Evolutionary conservation across 345 rosid species (phyloP).

Genomic region (Turritis glabra): DNA sequence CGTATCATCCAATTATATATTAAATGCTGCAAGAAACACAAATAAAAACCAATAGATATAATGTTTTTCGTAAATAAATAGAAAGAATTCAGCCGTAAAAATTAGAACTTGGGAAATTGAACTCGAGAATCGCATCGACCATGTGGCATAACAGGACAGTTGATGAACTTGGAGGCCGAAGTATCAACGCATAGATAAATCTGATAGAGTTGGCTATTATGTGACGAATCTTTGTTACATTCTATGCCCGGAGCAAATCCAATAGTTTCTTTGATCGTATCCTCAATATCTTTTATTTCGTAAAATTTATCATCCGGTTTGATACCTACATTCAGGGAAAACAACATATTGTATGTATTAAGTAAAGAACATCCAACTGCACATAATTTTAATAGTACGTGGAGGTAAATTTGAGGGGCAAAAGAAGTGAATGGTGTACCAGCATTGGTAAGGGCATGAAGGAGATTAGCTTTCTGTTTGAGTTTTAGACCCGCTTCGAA

Average conservation of each 20-base stretch:
- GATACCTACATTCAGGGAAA: slow-evolving; percentile 46
- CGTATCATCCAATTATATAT: neutral
- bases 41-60: neutral
- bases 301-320: slow-evolving; percentile 66
- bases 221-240: slow-evolving; percentile 62
- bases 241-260: slow-evolving; percentile 66
- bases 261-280: slow-evolving; percentile 48
- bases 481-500: slow-evolving; percentile 70
- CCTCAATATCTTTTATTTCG: slow-evolving; percentile 46
- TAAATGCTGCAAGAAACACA: slow-evolving; percentile 1
- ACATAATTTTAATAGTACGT: neutral
- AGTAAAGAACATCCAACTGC: neutral
- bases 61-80: neutral
- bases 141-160: slow-evolving; percentile 63
- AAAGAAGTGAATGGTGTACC: slow-evolving; percentile 39
- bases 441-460: slow-evolving; percentile 55
- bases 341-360: neutral
- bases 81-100: neutral
- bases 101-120: slow-evolving; percentile 70
- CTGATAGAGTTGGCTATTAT: slow-evolving; percentile 66
- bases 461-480: slow-evolving; percentile 65
- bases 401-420: neutral
- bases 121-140: slow-evolving; percentile 54
- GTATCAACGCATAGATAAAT: slow-evolving; percentile 77
- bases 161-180: slow-evolving; percentile 60